Conservation (phyloP, 2,329 filamentous ascomycete species). For the Nigrograna mackinnonii region DNA sequence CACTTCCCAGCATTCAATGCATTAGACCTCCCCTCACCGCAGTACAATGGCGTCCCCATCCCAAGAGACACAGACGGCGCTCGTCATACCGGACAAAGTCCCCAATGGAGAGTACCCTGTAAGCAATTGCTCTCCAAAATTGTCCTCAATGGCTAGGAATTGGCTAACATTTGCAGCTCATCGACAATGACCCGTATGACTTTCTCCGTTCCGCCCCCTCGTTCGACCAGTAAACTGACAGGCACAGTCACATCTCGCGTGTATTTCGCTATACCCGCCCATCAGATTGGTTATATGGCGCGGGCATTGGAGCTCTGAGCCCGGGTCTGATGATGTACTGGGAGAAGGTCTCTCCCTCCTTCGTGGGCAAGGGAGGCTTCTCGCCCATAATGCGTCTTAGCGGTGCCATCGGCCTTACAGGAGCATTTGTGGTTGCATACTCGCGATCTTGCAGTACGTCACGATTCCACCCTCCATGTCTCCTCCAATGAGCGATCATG, state of each 20-base stretch:
- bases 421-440: slow-evolving; percentile 85
- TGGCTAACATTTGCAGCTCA: slow-evolving; percentile 68
- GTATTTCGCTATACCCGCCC: slow-evolving; percentile 85
- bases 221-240: slow-evolving; percentile 1
- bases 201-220: slow-evolving; percentile 7
- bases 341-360: slow-evolving; percentile 84
- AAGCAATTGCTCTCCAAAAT: slow-evolving; percentile 47
- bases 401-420: slow-evolving; percentile 71
- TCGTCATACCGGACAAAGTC: slow-evolving; percentile 74
- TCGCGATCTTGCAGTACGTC: slow-evolving; percentile 79
- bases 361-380: slow-evolving; percentile 82
- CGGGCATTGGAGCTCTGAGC: slow-evolving; percentile 68
- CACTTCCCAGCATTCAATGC: slow-evolving; percentile 4
- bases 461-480: background rate
- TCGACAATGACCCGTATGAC: slow-evolving; percentile 96
- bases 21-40: slow-evolving; percentile 15
- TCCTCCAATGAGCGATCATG: background rate
- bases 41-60: slow-evolving; percentile 33
- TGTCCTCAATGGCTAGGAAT: slow-evolving; percentile 22
- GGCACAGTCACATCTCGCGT: slow-evolving; percentile 79
- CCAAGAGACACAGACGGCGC: slow-evolving; percentile 28
- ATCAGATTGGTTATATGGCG: slow-evolving; percentile 78
- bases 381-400: slow-evolving; percentile 80
- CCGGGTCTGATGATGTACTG: slow-evolving; percentile 76
- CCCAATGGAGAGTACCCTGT: slow-evolving; percentile 86